Base-by-base conservation (phyloP, 768 basidiomycete species). In the Suillus americanus region DNA sequence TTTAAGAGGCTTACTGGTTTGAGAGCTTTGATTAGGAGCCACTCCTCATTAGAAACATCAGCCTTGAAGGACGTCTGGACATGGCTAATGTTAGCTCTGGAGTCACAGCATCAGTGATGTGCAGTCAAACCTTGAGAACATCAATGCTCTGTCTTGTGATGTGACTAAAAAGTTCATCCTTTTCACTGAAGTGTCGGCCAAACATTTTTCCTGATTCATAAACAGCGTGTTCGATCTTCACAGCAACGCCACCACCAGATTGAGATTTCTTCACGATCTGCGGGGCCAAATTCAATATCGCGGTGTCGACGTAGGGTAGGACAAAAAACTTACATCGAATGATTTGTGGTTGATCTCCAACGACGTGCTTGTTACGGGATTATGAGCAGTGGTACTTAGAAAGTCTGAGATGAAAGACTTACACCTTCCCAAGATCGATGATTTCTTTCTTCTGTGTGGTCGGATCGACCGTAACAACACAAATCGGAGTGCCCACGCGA, bases 151-250 rank as follows among this genome's bases (percentile, higher is more conserved):
- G 89, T 55, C 97, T 86, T 40, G 93, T 91, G 73, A 99, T 90
- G 66, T 91, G 90, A 61, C 94, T 95, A 61, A 95, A 82, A 45
- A 98, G 75, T 70, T 98, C 97, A 74, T 99, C 96, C 78, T 97
- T 93, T 54, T 98, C 96, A 71, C 92, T 91, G 72, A 95, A 98
- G 78, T 98, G 97, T 69, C 96, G 88, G 6, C 96, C 95, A 73
- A 92, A 98, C 88, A 95, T 90, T 79, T 95, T 97, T 35, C 95
- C 89, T 30, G 92, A 91, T 78, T 98, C 92, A 77, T 99, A 95
- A 13, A 96, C 90, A 4, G 95, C 96, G 75, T 97, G 92, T 76
- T 99, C 97, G 65, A 99, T 98, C 84, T 99, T 99, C 70, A 99
- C 92, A 0, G 97, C 97, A 16, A 98, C 96, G 72, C 97, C 97